Conservation (phyloP, 202 grass and related monocot genomes). For the Setaria viridis region DNA sequence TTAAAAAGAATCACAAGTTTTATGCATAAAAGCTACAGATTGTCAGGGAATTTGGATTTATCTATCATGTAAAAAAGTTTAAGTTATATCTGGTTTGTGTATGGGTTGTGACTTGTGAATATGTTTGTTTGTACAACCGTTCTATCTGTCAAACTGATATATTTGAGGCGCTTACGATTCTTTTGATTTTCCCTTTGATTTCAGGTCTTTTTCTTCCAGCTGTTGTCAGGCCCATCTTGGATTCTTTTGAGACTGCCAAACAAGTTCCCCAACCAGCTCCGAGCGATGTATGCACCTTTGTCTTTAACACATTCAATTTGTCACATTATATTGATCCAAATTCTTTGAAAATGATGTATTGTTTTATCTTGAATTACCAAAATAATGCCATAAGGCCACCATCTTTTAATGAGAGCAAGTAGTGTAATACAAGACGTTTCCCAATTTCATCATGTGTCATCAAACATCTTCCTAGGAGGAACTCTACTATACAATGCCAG, state of each 20-base stretch:
- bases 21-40: neutral
- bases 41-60: neutral
- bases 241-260: constrained; percentile 71
- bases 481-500: neutral
- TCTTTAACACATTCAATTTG: neutral
- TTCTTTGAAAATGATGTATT: constrained; percentile 32
- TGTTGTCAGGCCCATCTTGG: constrained; percentile 77
- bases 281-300: constrained; percentile 63
- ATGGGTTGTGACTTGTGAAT: neutral
- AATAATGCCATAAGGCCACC: neutral
- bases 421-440: neutral
- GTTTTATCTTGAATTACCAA: constrained; percentile 35
- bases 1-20: neutral
- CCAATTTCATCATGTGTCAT: neutral
- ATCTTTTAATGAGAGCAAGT: neutral
- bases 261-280: constrained; percentile 63
- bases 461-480: neutral
- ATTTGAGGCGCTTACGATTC: neutral
- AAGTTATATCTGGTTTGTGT: neutral
- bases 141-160: constrained; percentile 20
- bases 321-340: neutral
- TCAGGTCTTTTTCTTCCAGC: constrained; percentile 83
- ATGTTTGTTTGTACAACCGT: neutral
- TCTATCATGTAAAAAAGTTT: neutral
- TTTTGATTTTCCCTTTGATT: constrained; percentile 24